Percentiles rank a stretch among this genome's conserved stretches.
phyloP scores from a whole-genome alignment of 2,329 filamentous ascomycete species.

The Phialophora chinensis region DNA sequence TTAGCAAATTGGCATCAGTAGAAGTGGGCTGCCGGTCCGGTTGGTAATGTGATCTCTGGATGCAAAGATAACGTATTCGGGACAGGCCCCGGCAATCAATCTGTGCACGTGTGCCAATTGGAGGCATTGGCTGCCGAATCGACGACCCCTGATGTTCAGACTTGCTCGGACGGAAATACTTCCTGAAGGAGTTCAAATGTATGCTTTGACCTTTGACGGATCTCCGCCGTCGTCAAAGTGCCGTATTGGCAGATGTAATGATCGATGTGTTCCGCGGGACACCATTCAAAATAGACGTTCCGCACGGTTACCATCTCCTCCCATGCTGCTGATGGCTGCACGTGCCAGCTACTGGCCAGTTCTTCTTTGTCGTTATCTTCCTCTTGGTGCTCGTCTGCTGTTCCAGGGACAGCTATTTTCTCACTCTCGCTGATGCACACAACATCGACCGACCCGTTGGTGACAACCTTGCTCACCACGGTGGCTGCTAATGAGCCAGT shows the following conservation, averaged over 20 bases:
- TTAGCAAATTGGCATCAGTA: background rate
- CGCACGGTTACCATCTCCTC: constrained; percentile 45
- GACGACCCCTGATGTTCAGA: background rate
- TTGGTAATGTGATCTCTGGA: background rate
- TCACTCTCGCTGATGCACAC: constrained; percentile 65
- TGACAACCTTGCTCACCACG: constrained; percentile 59
- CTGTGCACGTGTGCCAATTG: background rate
- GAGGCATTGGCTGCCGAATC: background rate
- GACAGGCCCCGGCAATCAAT: background rate
- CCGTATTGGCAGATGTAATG: constrained; percentile 63
- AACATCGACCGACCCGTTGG: constrained; percentile 49
- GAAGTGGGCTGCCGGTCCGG: background rate
- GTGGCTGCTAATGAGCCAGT: constrained; percentile 66
- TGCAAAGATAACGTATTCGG: background rate
- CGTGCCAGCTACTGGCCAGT: constrained; percentile 44
- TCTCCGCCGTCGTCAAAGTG: constrained; percentile 40
- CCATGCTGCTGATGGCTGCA: background rate
- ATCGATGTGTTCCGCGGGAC: constrained; percentile 58
- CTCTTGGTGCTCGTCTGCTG: constrained; percentile 52
- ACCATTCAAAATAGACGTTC: constrained; percentile 67
- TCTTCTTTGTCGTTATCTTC: constrained; percentile 62
- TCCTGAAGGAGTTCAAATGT: constrained; percentile 23
- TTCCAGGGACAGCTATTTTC: constrained; percentile 62
- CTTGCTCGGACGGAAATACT: constrained; percentile 22
- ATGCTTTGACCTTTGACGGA: constrained; percentile 33